Evolutionary conservation across 1,139 yeast species (phyloP).

Genomic region (Nakaseomyces bracarensis): DNA sequence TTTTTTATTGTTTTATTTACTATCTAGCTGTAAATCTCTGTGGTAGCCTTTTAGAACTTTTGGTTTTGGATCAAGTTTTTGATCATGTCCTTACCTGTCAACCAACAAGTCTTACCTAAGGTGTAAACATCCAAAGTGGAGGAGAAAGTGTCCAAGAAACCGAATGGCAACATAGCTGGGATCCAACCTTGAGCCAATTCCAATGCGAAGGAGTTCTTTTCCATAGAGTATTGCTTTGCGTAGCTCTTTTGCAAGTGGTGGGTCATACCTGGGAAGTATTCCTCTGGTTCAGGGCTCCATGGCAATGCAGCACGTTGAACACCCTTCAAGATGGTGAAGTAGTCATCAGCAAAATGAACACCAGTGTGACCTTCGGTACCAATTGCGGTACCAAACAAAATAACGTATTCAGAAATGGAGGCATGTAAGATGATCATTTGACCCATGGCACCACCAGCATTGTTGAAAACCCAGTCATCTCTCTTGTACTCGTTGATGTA

Average conservation of each 20-base stretch:
- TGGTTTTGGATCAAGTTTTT: conserved; percentile 43
- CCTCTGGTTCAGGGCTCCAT: conserved; percentile 50
- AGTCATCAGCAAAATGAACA: conserved; percentile 91
- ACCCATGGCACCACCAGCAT: conserved; percentile 99
- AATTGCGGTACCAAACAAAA: conserved; percentile 77
- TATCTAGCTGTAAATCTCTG: no score
- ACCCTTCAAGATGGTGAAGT: conserved; percentile 82
- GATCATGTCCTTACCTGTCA: conserved; percentile 73
- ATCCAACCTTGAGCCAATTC: conserved; percentile 99
- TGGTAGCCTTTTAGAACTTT: conserved; percentile 47
- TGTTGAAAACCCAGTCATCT: conserved; percentile 91
- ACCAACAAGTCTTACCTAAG: conserved; percentile 55
- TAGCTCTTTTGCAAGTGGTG: conserved; percentile 70
- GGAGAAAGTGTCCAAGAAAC: conserved; percentile 68
- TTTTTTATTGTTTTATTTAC: background rate
- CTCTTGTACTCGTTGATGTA: conserved; percentile 58
- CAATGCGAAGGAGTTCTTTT: conserved; percentile 71
- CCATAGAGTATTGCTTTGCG: conserved; percentile 81
- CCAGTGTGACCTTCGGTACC: conserved; percentile 98
- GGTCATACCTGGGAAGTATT: conserved; percentile 71
- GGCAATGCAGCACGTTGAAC: conserved; percentile 66
- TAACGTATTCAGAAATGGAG: conserved; percentile 86
- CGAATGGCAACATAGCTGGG: conserved; percentile 96
- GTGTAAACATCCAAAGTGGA: conserved; percentile 75
- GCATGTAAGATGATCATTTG: conserved; percentile 93